Evolutionary conservation across 768 basidiomycete genomes (phyloP).

Genomic region (Sporobolomyces pararoseus): DNA sequence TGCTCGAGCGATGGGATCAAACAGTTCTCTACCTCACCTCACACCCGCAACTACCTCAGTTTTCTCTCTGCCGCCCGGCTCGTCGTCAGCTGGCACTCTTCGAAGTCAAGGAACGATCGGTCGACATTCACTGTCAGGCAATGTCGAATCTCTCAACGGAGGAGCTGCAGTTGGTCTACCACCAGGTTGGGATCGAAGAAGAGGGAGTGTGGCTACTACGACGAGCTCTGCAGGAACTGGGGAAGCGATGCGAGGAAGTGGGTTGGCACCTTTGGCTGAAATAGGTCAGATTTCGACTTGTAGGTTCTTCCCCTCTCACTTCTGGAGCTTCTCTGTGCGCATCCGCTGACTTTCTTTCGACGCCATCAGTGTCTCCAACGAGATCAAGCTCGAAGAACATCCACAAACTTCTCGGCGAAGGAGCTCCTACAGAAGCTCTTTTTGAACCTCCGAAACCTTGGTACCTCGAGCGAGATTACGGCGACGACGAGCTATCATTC

Average conservation of each 20-base stretch:
- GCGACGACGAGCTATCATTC: conserved; percentile 72
- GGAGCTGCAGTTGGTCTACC: conserved; percentile 20
- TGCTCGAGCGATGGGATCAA: background rate
- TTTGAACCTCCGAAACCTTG: conserved; percentile 57
- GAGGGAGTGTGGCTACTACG: conserved; percentile 25
- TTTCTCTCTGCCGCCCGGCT: background rate
- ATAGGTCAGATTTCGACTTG: background rate
- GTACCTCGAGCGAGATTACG: conserved; percentile 80
- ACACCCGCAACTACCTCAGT: conserved; percentile 6
- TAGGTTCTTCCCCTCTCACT: background rate
- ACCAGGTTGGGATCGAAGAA: conserved; percentile 28
- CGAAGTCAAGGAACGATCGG: conserved; percentile 10
- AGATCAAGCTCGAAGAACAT: conserved; percentile 54
- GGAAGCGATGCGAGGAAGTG: background rate
- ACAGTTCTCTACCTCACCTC: background rate
- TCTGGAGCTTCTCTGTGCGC: background rate
- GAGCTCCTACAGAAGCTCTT: conserved; percentile 3
- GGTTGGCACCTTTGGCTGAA: conserved; percentile 12
- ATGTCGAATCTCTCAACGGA: background rate
- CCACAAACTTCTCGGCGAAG: conserved; percentile 64
- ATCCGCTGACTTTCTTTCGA: no score
- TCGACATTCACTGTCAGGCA: background rate
- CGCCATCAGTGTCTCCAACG: conserved; percentile 15
- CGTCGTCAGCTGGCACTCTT: background rate
- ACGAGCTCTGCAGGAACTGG: conserved; percentile 12